Base-by-base conservation (phyloP, 805 yeast genomes). In the Nematodospora valgi region DNA sequence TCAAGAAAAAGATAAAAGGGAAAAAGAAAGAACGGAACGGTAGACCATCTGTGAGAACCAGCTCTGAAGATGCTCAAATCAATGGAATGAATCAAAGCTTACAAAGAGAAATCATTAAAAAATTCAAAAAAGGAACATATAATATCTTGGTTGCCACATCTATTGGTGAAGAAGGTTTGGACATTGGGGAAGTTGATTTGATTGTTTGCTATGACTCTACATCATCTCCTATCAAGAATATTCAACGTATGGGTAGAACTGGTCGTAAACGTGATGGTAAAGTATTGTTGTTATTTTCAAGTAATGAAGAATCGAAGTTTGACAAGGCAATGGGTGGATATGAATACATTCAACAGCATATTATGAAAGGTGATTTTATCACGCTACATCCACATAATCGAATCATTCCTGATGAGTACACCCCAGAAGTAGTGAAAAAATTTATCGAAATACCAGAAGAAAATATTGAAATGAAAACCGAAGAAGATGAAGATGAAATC, bases 101-200 rank as follows among this genome's bases (percentile, higher is more conserved):
- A 28, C 99, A 93, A 51, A 87, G 86, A 46, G 82, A 80, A 37
- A 72, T 86, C 8, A 81, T 93, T 19, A 72, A 72, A 20, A 69
- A 80, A 38, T 93, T 93, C 60, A 85, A 82, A 48, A 50, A 58
- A 0, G 96, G 95, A 6, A 68, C 59, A 1, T 76, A 76, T 49
- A 94, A 93, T 52, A 78, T 86, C 6, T 62, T 93, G 14, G 96
- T 93, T 5, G 96, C 98, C 4, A 93, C 99, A 0, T 88, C 96
- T 0, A 91, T 93, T 52, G 99, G 98, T 30, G 99, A 93, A 56
- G 99, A 93, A 67, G 99, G 99, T 29, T 70, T 93, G 45, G 98
- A 93, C 66, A 94, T 93, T 46, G 98, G 98, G 21, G 97, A 94
- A 55, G 99, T 93, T 35, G 98, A 93, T 58, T 56, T 93, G 48